A percentile compares a stretch with the other conserved stretches of the same genome.
Conservation (phyloP, 192 early-diverging fungal species). For the Podila minutissima region DNA sequence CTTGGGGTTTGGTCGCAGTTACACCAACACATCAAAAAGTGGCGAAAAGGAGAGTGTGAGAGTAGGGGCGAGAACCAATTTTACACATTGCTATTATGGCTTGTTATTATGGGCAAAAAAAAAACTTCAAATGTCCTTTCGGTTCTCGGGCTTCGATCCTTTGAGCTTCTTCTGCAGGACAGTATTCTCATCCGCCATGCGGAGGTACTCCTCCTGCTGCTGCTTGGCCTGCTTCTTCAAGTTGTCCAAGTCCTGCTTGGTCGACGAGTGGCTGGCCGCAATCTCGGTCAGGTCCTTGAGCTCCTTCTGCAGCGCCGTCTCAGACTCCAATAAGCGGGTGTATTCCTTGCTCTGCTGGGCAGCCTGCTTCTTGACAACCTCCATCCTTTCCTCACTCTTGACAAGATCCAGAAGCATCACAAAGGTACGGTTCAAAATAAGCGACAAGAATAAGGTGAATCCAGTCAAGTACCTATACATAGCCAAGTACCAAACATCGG, state of each 20-base stretch:
- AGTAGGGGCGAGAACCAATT: too few relatives aligned
- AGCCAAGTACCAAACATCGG: background rate
- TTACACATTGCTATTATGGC: too few relatives aligned
- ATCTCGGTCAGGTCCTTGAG: conserved; percentile 39
- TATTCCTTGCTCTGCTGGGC: conserved; percentile 53
- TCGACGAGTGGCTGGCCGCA: conserved; percentile 26
- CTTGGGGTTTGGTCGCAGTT: background rate
- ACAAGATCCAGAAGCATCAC: conserved; percentile 59
- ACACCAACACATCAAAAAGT: background rate
- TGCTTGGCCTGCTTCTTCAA: conserved; percentile 57
- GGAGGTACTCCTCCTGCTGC: conserved; percentile 53
- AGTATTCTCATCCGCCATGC: conserved; percentile 53
- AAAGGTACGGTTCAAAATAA: conserved; percentile 69
- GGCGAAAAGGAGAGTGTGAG: too few relatives aligned
- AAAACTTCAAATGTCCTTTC: conserved; percentile 32
- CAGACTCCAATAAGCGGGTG: conserved; percentile 35
- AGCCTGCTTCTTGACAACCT: conserved; percentile 53
- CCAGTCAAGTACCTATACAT: conserved; percentile 64
- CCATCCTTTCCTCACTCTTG: conserved; percentile 61
- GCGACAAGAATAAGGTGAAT: conserved; percentile 62
- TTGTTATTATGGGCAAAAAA: background rate
- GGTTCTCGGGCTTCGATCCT: conserved; percentile 28
- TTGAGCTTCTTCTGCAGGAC: conserved; percentile 39
- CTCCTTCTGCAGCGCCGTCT: conserved; percentile 44
- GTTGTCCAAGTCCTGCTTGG: conserved; percentile 48